Percentiles rank a stretch among this genome's conserved stretches.
Conservation (phyloP, 371 early-diverging fungal genomes). For the Mortierella sp. region DNA sequence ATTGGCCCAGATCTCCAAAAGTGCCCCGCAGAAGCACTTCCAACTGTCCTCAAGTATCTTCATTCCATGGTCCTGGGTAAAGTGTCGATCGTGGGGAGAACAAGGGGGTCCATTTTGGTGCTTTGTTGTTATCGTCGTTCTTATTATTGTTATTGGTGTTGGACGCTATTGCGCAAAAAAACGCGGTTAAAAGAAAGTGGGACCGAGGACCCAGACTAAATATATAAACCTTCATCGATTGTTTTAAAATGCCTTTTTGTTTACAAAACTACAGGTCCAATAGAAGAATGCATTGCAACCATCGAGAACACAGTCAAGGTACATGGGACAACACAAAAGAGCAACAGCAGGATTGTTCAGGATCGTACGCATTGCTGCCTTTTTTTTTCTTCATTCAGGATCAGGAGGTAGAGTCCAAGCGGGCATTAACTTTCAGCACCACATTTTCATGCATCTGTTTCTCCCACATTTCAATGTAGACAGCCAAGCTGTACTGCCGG, state of each 20-base stretch:
- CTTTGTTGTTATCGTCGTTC: not conserved
- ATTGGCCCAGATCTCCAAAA: slow-evolving; percentile 43
- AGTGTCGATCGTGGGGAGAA: slow-evolving; percentile 5
- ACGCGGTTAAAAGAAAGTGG: not conserved
- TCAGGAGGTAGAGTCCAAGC: not conserved
- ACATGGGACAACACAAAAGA: slow-evolving; percentile 1
- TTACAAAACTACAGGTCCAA: slow-evolving; percentile 26
- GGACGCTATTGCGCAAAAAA: not conserved
- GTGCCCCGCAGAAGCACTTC: slow-evolving; percentile 35
- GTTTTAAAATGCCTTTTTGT: not conserved
- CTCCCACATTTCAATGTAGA: slow-evolving; percentile 21
- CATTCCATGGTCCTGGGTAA: slow-evolving; percentile 52
- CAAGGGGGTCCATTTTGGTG: not conserved
- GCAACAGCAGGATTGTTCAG: not conserved
- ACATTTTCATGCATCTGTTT: not conserved
- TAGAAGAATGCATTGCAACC: slow-evolving; percentile 39
- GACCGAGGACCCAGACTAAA: not conserved
- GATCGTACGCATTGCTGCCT: not conserved
- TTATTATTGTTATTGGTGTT: not conserved
- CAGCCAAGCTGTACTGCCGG: slow-evolving; percentile 51
- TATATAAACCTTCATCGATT: not conserved
- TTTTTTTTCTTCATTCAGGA: not conserved
- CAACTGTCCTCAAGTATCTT: slow-evolving; percentile 25
- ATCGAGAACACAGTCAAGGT: slow-evolving; percentile 49
- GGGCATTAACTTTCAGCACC: slow-evolving; percentile 10